phyloP scores from a whole-genome alignment of 208 protist species.

The Tritrichomonas foetus region DNA sequence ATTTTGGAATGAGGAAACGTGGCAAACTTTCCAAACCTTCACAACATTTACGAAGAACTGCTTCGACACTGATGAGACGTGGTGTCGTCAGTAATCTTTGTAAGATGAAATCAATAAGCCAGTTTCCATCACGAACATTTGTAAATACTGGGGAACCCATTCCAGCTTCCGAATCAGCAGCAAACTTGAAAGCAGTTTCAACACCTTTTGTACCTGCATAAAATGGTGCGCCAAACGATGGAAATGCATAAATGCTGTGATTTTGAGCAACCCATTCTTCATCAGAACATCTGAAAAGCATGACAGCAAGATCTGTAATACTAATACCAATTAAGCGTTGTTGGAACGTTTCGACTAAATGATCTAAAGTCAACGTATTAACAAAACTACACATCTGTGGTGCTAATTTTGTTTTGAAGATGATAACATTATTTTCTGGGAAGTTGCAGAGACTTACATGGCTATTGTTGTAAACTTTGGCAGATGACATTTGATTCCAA shows the following conservation, averaged over 20 bases:
- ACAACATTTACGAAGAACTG: no score
- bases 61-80: not conserved
- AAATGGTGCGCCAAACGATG: not conserved
- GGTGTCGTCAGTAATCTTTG: not conserved
- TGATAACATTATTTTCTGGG: not conserved
- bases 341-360: not conserved
- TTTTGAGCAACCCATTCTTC: not conserved
- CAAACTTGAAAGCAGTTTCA: not conserved
- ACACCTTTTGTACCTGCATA: not conserved
- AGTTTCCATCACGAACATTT: not conserved
- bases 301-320: not conserved
- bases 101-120: not conserved
- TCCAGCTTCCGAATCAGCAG: not conserved
- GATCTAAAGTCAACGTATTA: not conserved
- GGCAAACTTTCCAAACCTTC: not conserved
- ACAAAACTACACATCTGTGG: not conserved
- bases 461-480: no score
- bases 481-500: not conserved
- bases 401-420: not conserved
- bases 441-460: not conserved
- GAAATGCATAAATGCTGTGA: not conserved
- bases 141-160: not conserved
- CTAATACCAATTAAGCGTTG: not conserved
- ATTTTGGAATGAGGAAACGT: not conserved
- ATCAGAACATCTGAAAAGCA: not conserved